Base-by-base conservation (phyloP, 1,284 basidiomycete species). In the Amanita bisporigera region DNA sequence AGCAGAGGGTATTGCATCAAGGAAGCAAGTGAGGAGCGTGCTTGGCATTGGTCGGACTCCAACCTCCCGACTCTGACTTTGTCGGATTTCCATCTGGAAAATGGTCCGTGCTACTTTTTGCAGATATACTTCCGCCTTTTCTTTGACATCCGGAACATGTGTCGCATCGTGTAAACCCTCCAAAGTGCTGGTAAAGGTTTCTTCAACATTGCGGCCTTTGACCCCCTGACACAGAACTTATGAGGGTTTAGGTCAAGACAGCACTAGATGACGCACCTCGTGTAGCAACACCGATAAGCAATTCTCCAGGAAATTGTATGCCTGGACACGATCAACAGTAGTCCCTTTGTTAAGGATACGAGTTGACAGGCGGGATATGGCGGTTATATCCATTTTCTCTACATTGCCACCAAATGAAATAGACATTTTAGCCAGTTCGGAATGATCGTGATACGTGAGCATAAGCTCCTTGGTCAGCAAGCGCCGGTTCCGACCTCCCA, bases 401-500 rank as follows among this genome's bases (percentile, higher is more conserved):
- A 82, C 76, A 52, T 86, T 85, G 14, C 91, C 92, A 57, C 90
- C 86, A 71, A 98, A 95, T 12, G 91, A 90, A 43, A 98, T 82
- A 0, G 87, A 79, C 36, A 94, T 82, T 67, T 87, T 89, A 6
- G 94, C 88, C 3, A 90, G 84, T 61, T 92, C 88, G 0, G 91
- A 88, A 68, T 88, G 86, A 58, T 90, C 84, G 26, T 85, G 86
- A 78, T 92, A 98, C 47, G 88, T 86, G 57, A 99, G 82, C 43
- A 88, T 78, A 4, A 93, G 92, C 59, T 97, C 94, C 67, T 94
- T 93, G 67, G 92, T 89, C 70, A 98, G 84, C 66, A 99, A 86
- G 49, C 93, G 89, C 45, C 98, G 87, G 78, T 99, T 99, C 40
- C 98, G 85, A 1, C 98, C 98, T 19, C 98, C 98, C 21, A 99